Percentiles rank a stretch among this genome's conserved stretches.
These are phyloP conservation scores for Pyronema domesticum DNA, from an alignment of 495 filamentous ascomycete species.

Conservation along the genomic window DNA sequence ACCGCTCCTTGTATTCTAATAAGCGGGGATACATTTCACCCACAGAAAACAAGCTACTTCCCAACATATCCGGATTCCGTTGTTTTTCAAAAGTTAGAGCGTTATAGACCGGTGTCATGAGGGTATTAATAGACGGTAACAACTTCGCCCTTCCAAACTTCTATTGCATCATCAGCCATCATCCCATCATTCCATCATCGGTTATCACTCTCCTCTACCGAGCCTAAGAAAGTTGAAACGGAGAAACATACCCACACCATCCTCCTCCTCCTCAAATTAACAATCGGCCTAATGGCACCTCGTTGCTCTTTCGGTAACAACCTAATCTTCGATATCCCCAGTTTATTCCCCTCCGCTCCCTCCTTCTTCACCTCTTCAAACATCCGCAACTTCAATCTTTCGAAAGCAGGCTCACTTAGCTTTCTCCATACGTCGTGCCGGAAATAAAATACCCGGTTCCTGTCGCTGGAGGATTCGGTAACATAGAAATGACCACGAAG, in stretches of 20 bases:
- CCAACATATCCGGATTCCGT: slow-evolving; percentile 42
- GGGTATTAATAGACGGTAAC: slow-evolving; percentile 62
- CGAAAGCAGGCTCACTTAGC: slow-evolving; percentile 54
- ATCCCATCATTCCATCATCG: not conserved
- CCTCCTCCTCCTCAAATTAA: slow-evolving; percentile 56
- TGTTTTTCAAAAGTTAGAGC: slow-evolving; percentile 62
- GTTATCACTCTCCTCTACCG: not conserved
- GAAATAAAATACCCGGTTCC: slow-evolving; percentile 79
- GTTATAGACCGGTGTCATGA: slow-evolving; percentile 55
- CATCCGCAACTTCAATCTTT: slow-evolving; percentile 49
- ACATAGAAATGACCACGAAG: slow-evolving; percentile 81
- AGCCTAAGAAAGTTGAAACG: no score
- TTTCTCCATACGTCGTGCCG: slow-evolving; percentile 80
- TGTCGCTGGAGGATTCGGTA: slow-evolving; percentile 69
- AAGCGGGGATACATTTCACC: slow-evolving; percentile 65
- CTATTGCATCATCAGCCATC: slow-evolving; percentile 15
- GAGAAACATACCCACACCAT: slow-evolving; percentile 23
- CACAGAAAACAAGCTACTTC: slow-evolving; percentile 61
- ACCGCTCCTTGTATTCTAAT: no score
- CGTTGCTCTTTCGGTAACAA: slow-evolving; percentile 16
- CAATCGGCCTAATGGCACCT: slow-evolving; percentile 55
- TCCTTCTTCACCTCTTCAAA: slow-evolving; percentile 57
- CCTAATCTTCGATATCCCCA: slow-evolving; percentile 57
- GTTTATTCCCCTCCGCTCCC: slow-evolving; percentile 36
- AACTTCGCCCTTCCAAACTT: slow-evolving; percentile 26